Conservation (phyloP, 192 early-diverging fungal species). For the Coemansia sp. region DNA sequence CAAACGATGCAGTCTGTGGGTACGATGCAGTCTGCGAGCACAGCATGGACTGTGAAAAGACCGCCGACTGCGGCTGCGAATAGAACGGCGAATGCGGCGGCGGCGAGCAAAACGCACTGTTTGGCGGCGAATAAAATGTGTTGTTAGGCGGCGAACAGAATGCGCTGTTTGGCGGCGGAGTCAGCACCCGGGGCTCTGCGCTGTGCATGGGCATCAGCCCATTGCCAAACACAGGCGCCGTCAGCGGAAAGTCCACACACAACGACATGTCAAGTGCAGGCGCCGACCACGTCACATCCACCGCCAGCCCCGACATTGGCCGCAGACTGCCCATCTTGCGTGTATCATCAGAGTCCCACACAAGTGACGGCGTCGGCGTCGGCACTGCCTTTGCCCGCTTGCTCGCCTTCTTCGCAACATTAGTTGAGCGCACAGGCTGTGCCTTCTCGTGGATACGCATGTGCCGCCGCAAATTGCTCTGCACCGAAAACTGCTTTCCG, state of each 20-base stretch:
- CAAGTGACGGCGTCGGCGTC: constrained; percentile 7
- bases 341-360: constrained; percentile 3
- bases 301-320: not conserved
- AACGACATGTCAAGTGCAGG: not conserved
- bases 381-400: not conserved
- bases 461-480: constrained; percentile 49
- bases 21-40: not conserved
- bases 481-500: constrained; percentile 51
- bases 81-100: not conserved
- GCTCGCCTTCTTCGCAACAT: not conserved
- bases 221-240: not conserved
- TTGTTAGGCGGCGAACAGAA: not conserved
- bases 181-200: not conserved
- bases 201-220: not conserved
- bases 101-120: not conserved
- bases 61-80: not conserved
- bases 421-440: not conserved
- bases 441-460: constrained; percentile 46
- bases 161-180: not conserved
- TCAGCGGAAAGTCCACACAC: not conserved
- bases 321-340: not conserved
- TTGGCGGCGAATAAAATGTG: not conserved
- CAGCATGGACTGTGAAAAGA: not conserved
- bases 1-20: not conserved
- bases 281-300: constrained; percentile 2